Conservation (phyloP, 306 rosid genomes). For the Cucurbita maxima region DNA sequence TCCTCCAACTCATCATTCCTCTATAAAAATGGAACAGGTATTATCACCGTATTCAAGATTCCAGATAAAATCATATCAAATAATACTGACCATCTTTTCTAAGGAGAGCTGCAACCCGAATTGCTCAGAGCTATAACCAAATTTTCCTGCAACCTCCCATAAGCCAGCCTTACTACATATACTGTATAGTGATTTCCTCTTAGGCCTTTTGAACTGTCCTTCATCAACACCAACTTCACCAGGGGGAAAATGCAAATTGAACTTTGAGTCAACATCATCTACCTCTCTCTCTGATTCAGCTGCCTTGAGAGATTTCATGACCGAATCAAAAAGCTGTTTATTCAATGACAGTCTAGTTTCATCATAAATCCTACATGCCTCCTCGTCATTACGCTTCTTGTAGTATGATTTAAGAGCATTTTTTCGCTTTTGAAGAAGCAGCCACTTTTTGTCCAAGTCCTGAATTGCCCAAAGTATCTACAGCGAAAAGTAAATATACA, state of each 20-base stretch:
- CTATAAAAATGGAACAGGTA: constrained; percentile 17
- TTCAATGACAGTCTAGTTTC: constrained; percentile 60
- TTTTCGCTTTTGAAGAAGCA: constrained; percentile 86
- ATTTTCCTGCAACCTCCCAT: constrained; percentile 92
- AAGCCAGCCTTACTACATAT: constrained; percentile 76
- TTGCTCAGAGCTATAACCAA: constrained; percentile 93
- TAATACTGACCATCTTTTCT: constrained; percentile 45
- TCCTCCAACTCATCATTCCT: constrained; percentile 76
- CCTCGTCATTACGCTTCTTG: constrained; percentile 72
- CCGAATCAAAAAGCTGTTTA: constrained; percentile 69
- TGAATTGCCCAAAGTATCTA: constrained; percentile 92
- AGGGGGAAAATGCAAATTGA: constrained; percentile 89
- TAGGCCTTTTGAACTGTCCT: constrained; percentile 91
- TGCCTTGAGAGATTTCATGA: constrained; percentile 73
- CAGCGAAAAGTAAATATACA: constrained; percentile 8
- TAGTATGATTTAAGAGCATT: constrained; percentile 71
- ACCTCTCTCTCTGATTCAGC: constrained; percentile 96
- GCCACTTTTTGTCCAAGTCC: constrained; percentile 88
- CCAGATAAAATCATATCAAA: constrained; percentile 3
- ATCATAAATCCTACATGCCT: constrained; percentile 63
- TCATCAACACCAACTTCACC: constrained; percentile 93
- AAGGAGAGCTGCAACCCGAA: constrained; percentile 72
- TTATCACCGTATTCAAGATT: neutral
- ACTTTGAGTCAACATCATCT: constrained; percentile 95
- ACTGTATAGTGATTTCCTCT: constrained; percentile 68